phyloP scores from a whole-genome alignment of 1,284 basidiomycete species.

The Ganoderma lucidum region DNA sequence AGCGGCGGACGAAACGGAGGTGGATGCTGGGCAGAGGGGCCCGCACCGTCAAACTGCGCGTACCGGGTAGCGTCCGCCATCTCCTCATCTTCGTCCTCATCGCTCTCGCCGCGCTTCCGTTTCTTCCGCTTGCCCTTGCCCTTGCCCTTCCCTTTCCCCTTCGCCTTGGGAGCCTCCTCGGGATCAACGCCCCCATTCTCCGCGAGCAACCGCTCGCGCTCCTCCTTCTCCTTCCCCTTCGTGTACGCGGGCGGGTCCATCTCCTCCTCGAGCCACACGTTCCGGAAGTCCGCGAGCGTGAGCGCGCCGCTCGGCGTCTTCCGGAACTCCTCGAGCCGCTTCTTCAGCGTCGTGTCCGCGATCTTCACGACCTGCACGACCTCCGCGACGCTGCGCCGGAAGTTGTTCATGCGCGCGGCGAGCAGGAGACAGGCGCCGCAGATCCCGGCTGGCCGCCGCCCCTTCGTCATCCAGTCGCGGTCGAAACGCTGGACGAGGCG shows the following conservation, averaged over 20 bases:
- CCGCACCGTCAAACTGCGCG: constrained; percentile 21
- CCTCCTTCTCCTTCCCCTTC: constrained; percentile 77
- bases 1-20: constrained; percentile 40
- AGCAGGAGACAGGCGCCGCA: constrained; percentile 96
- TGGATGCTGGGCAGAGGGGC: constrained; percentile 15
- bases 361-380: constrained; percentile 99
- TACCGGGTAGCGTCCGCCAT: constrained; percentile 21
- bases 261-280: constrained; percentile 91
- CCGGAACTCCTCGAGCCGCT: constrained; percentile 96
- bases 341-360: constrained; percentile 92
- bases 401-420: constrained; percentile 99
- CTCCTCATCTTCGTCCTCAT: constrained; percentile 53
- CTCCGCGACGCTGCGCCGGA: constrained; percentile 91
- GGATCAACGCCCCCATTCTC: constrained; percentile 42
- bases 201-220: constrained; percentile 58
- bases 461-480: constrained; percentile 97
- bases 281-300: constrained; percentile 92
- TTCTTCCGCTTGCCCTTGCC: constrained; percentile 51
- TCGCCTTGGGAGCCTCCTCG: constrained; percentile 37
- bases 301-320: constrained; percentile 87
- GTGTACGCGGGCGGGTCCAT: constrained; percentile 91
- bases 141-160: constrained; percentile 50
- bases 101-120: constrained; percentile 47
- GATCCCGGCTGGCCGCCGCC: constrained; percentile 95
- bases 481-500: constrained; percentile 95